Conservation (phyloP, 257 asterid genomes). For the Primulina tabacum region DNA sequence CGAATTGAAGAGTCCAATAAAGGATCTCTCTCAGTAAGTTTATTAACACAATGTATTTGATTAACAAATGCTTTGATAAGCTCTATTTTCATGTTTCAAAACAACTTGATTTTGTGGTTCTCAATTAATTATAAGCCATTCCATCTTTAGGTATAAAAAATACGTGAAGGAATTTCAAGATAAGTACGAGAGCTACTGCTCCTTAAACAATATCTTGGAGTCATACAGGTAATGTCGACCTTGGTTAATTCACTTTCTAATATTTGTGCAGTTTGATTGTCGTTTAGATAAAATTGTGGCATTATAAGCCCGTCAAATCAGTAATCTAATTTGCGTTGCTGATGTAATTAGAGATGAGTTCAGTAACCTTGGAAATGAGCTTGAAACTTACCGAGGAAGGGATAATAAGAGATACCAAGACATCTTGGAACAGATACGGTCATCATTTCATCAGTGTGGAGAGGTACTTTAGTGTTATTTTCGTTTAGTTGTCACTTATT, state of each 20-base stretch:
- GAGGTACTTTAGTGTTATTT: constrained; percentile 47
- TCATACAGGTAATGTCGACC: constrained; percentile 61
- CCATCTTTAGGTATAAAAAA: constrained; percentile 57
- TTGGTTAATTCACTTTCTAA: constrained; percentile 18
- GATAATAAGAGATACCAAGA: constrained; percentile 57
- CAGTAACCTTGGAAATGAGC: constrained; percentile 63
- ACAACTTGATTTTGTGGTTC: constrained; percentile 22
- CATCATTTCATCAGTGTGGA: constrained; percentile 73
- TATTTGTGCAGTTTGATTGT: constrained; percentile 6
- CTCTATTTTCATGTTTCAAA: constrained; percentile 19
- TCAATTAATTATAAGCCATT: constrained; percentile 10
- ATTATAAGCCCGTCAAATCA: constrained; percentile 6
- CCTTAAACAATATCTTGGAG: constrained; percentile 63
- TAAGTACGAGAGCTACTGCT: constrained; percentile 66
- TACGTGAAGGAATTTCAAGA: constrained; percentile 88
- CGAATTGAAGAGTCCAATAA: constrained; percentile 77
- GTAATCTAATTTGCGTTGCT: constrained; percentile 28
- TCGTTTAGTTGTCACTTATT: constrained; percentile 6
- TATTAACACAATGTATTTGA: neutral
- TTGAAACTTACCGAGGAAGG: constrained; percentile 58
- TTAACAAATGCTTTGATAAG: constrained; percentile 12
- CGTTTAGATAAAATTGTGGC: neutral
- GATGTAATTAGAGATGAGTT: constrained; percentile 60
- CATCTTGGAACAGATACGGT: constrained; percentile 53
- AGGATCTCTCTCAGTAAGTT: constrained; percentile 75